Evolutionary conservation across 805 yeast species (phyloP).

Genomic region (Yarrowia yakushimensis): DNA sequence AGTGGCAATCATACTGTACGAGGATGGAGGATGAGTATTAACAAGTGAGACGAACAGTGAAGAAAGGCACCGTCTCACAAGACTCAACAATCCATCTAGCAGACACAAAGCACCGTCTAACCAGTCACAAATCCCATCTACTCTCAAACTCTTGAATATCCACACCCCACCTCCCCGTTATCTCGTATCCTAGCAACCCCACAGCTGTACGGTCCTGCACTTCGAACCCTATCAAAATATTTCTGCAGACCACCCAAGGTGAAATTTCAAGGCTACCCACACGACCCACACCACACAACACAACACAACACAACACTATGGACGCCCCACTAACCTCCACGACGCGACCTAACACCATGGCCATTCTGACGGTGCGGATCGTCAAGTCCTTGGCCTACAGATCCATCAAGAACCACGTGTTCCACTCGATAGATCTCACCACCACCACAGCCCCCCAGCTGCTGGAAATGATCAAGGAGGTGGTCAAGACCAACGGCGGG

Average conservation of each 20-base stretch:
- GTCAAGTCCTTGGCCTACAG: conserved; percentile 76
- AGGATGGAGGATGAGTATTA: too few relatives aligned
- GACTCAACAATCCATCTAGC: too few relatives aligned
- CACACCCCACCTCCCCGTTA: too few relatives aligned
- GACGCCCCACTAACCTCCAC: conserved; percentile 21
- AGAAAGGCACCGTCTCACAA: too few relatives aligned
- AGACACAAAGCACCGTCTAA: too few relatives aligned
- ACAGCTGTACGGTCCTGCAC: conserved; percentile 3
- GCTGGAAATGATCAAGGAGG: conserved; percentile 47
- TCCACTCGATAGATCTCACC: conserved; percentile 69
- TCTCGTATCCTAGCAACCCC: neutral
- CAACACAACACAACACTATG: neutral
- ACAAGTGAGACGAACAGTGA: too few relatives aligned
- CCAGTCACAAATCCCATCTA: too few relatives aligned
- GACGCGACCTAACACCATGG: conserved; percentile 18
- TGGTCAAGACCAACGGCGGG: conserved; percentile 56
- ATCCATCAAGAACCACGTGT: conserved; percentile 33
- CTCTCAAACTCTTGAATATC: too few relatives aligned
- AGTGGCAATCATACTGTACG: too few relatives aligned
- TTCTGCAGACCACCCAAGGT: neutral
- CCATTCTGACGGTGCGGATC: conserved; percentile 79
- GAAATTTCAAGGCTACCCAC: neutral
- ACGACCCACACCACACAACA: neutral
- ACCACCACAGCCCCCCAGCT: conserved; percentile 63
- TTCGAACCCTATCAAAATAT: conserved; percentile 12